Conservation (phyloP, 495 filamentous ascomycete genomes). For the Aspergillus leporis region DNA sequence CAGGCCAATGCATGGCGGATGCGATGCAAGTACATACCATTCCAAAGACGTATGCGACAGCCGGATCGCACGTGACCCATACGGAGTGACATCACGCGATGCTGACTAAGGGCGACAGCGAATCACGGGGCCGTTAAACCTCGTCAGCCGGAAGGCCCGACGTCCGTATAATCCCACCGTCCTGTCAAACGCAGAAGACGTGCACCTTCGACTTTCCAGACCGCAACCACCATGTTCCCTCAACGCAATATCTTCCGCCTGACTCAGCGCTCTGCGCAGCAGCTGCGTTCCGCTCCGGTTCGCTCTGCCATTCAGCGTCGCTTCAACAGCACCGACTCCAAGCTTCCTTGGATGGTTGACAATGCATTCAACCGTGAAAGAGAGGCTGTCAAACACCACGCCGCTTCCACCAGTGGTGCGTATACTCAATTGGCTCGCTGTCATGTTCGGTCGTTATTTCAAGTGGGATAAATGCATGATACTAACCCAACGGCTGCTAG, state of each 20-base stretch:
- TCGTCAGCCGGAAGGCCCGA: conserved; percentile 34
- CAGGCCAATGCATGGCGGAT: neutral
- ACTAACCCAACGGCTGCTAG: conserved; percentile 53
- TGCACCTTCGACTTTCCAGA: conserved; percentile 15
- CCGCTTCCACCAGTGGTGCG: conserved; percentile 74
- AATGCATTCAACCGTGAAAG: conserved; percentile 89
- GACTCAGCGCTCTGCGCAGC: conserved; percentile 57
- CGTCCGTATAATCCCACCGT: conserved; percentile 29
- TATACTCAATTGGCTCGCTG: conserved; percentile 15
- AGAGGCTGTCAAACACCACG: conserved; percentile 81
- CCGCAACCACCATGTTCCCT: conserved; percentile 55
- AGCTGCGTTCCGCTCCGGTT: conserved; percentile 53
- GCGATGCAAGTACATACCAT: neutral
- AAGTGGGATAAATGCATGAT: conserved; percentile 1
- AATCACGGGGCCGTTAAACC: conserved; percentile 50
- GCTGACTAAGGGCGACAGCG: conserved; percentile 33
- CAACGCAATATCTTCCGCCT: conserved; percentile 63
- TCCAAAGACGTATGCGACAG: neutral
- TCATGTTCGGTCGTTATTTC: neutral
- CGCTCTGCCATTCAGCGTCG: conserved; percentile 66
- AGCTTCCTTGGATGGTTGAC: conserved; percentile 58
- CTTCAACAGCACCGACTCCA: conserved; percentile 57
- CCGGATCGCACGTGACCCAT: conserved; percentile 30
- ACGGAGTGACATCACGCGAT: conserved; percentile 36
- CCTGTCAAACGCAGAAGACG: conserved; percentile 21